Conservation (phyloP, 2,329 filamentous ascomycete genomes). For the Seiridium cupressi region DNA sequence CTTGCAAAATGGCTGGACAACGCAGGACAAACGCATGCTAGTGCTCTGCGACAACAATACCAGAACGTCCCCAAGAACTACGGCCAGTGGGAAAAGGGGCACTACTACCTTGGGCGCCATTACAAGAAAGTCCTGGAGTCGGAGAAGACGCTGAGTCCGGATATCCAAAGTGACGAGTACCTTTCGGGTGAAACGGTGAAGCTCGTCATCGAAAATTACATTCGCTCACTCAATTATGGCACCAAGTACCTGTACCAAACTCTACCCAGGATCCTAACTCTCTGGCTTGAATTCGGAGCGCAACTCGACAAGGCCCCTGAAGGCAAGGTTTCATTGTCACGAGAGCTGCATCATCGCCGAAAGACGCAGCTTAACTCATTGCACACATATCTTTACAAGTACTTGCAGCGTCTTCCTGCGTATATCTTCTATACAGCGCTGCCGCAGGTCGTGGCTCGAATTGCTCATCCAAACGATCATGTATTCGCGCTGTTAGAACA, state of each 20-base stretch:
- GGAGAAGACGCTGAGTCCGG: conserved; percentile 72
- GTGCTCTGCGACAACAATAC: conserved; percentile 77
- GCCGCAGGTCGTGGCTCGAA: conserved; percentile 92
- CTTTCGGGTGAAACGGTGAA: conserved; percentile 78
- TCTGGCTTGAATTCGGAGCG: conserved; percentile 91
- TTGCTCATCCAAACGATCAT: conserved; percentile 77
- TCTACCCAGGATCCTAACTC: conserved; percentile 82
- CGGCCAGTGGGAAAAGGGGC: conserved; percentile 87
- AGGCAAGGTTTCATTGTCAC: conserved; percentile 50
- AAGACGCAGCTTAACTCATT: conserved; percentile 66
- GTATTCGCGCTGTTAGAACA: conserved; percentile 75
- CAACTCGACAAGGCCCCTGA: conserved; percentile 64
- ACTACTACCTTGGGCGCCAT: conserved; percentile 94
- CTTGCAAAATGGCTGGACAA: conserved; percentile 96
- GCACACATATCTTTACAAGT: conserved; percentile 76
- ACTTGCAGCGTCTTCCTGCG: conserved; percentile 68
- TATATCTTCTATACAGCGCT: conserved; percentile 81
- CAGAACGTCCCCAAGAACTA: conserved; percentile 72
- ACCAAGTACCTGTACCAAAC: conserved; percentile 97
- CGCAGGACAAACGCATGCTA: conserved; percentile 88
- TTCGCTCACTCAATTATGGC: conserved; percentile 81
- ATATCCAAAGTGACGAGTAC: conserved; percentile 75
- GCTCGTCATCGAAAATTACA: conserved; percentile 89
- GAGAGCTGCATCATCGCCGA: conserved; percentile 53
- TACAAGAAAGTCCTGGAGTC: conserved; percentile 96